phyloP scores from a whole-genome alignment of 2,329 filamentous ascomycete genomes.

The Sporothrix brunneoviolacea region DNA sequence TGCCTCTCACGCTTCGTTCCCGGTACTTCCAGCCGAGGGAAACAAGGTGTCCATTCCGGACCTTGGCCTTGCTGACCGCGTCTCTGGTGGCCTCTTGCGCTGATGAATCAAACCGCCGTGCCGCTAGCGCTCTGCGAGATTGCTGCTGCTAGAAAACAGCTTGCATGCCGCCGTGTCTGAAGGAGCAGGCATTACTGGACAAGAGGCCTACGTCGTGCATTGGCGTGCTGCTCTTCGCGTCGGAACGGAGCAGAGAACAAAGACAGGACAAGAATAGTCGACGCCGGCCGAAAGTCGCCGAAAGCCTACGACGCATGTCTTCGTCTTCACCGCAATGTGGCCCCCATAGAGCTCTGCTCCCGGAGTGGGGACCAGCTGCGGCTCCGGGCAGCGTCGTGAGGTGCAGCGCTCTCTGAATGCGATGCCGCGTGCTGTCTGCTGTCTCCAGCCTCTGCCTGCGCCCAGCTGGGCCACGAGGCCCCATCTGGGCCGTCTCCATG shows the following conservation, averaged over 20 bases:
- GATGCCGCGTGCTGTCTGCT: too few relatives aligned
- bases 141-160: slow-evolving; percentile 11
- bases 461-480: too few relatives aligned
- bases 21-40: too few relatives aligned
- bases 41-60: too few relatives aligned
- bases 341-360: neutral
- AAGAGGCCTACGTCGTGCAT: neutral
- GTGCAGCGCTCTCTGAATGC: neutral
- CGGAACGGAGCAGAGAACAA: neutral
- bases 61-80: neutral
- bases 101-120: neutral
- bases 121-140: neutral
- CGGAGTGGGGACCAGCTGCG: neutral
- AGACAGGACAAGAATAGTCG: neutral
- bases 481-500: neutral
- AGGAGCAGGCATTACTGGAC: neutral
- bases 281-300: neutral
- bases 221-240: neutral
- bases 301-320: neutral
- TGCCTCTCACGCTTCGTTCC: too few relatives aligned
- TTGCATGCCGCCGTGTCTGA: slow-evolving; percentile 1
- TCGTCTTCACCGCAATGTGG: slow-evolving; percentile 4
- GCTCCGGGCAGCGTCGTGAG: neutral
- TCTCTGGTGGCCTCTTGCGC: neutral
- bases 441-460: too few relatives aligned